Percentiles rank a stretch among this genome's conserved stretches.
phyloP scores from a whole-genome alignment of 768 basidiomycete species.

The Phlebiopsis gigantea region DNA sequence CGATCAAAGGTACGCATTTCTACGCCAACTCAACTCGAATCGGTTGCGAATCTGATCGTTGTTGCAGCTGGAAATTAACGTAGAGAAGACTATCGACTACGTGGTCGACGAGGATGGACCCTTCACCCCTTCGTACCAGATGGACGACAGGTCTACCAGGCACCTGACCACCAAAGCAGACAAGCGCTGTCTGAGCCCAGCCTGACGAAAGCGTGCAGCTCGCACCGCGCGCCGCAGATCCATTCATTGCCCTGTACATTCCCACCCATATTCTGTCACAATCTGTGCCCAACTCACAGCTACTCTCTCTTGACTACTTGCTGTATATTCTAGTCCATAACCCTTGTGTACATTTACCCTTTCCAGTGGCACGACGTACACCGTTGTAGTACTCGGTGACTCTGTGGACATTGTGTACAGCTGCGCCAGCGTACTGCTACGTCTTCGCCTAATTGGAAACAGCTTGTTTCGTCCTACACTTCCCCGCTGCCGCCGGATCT shows the following conservation, averaged over 20 bases:
- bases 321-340: neutral
- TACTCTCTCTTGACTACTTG: neutral
- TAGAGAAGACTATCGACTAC: slow-evolving; percentile 24
- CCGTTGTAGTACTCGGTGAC: slow-evolving; percentile 2
- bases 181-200: neutral
- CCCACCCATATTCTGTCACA: neutral
- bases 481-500: neutral
- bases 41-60: neutral
- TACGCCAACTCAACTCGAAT: too few species aligned
- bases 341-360: neutral
- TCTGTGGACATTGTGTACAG: neutral
- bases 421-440: neutral
- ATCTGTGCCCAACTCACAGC: slow-evolving; percentile 4
- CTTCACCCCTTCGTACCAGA: slow-evolving; percentile 4
- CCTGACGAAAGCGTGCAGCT: neutral
- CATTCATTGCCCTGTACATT: neutral
- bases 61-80: slow-evolving; percentile 20
- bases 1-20: slow-evolving; percentile 3
- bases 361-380: neutral
- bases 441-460: neutral
- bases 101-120: slow-evolving; percentile 13
- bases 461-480: neutral
- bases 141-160: neutral
- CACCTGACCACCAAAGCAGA: neutral
- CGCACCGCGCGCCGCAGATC: neutral